phyloP scores from a whole-genome alignment of 2,329 filamentous ascomycete genomes.

The Aspergillus sp. region DNA sequence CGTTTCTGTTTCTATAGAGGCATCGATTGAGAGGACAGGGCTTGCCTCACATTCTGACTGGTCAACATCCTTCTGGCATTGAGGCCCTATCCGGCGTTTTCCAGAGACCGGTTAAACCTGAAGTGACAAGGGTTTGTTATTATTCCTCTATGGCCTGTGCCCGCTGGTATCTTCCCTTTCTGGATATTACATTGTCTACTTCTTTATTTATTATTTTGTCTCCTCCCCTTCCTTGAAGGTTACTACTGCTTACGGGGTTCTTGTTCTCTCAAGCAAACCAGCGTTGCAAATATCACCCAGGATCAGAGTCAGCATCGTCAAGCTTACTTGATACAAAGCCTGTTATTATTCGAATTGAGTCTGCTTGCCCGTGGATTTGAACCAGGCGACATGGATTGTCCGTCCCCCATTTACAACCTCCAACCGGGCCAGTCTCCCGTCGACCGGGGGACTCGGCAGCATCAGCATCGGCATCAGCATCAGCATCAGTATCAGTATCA shows the following conservation, averaged over 20 bases:
- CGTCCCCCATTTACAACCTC: slow-evolving; percentile 12
- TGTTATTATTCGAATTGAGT: not conserved
- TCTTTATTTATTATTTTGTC: not conserved
- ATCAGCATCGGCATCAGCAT: not conserved
- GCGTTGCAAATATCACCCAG: not conserved
- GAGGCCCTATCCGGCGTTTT: not conserved
- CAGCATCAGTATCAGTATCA: not conserved
- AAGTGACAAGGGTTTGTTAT: not conserved
- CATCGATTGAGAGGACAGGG: not conserved
- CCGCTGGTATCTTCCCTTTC: slow-evolving; percentile 1
- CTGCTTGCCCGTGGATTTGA: not conserved
- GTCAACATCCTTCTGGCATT: not conserved
- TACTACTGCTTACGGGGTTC: slow-evolving; percentile 15
- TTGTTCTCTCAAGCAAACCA: slow-evolving; percentile 3
- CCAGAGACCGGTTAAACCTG: not conserved
- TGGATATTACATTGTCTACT: not conserved
- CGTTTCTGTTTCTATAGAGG: not conserved
- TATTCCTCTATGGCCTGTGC: not conserved
- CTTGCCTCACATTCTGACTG: not conserved
- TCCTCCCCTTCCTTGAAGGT: slow-evolving; percentile 5
- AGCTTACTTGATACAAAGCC: not conserved
- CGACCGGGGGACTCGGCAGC: slow-evolving; percentile 15
- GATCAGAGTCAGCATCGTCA: not conserved
- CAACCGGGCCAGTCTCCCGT: slow-evolving; percentile 16
- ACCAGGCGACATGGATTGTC: slow-evolving; percentile 17